phyloP scores from a whole-genome alignment of 495 filamentous ascomycete genomes.

The Talaromyces nanjingensis region DNA sequence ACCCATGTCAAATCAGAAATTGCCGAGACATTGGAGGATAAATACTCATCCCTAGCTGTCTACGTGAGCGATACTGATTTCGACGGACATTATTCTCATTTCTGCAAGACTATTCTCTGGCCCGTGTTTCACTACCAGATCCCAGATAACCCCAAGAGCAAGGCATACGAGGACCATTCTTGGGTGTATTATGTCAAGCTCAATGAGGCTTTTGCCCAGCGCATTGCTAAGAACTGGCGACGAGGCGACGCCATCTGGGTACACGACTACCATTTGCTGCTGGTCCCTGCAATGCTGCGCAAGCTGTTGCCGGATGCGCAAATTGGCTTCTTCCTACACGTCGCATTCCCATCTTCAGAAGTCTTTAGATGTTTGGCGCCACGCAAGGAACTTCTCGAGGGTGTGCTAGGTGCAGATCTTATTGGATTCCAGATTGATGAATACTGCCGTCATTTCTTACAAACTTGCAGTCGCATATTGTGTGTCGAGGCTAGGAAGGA shows the following conservation, averaged over 20 bases:
- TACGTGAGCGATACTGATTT: constrained; percentile 79
- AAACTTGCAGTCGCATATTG: constrained; percentile 80
- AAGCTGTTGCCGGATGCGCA: constrained; percentile 72
- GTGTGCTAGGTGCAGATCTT: constrained; percentile 83
- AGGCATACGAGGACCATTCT: constrained; percentile 89
- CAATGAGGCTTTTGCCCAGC: constrained; percentile 82
- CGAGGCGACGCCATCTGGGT: constrained; percentile 83
- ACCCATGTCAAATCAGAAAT: constrained; percentile 67
- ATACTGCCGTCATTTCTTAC: constrained; percentile 85
- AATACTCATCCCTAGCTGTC: constrained; percentile 70
- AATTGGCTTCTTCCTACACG: constrained; percentile 89
- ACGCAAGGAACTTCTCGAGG: constrained; percentile 71
- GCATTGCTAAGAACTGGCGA: constrained; percentile 76
- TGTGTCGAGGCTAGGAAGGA: constrained; percentile 71
- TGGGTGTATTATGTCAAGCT: constrained; percentile 84
- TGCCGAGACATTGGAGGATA: constrained; percentile 63
- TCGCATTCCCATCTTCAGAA: constrained; percentile 87
- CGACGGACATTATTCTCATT: constrained; percentile 81
- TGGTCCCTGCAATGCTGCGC: constrained; percentile 74
- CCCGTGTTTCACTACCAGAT: constrained; percentile 91
- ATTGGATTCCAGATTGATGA: constrained; percentile 86
- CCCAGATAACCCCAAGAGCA: constrained; percentile 89
- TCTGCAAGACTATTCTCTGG: constrained; percentile 81
- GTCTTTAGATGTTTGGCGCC: constrained; percentile 79
- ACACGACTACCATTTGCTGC: constrained; percentile 83